These are phyloP conservation scores for Calocybe cyanea DNA, from an alignment of 768 basidiomycete genomes.

Conservation along the genomic window DNA sequence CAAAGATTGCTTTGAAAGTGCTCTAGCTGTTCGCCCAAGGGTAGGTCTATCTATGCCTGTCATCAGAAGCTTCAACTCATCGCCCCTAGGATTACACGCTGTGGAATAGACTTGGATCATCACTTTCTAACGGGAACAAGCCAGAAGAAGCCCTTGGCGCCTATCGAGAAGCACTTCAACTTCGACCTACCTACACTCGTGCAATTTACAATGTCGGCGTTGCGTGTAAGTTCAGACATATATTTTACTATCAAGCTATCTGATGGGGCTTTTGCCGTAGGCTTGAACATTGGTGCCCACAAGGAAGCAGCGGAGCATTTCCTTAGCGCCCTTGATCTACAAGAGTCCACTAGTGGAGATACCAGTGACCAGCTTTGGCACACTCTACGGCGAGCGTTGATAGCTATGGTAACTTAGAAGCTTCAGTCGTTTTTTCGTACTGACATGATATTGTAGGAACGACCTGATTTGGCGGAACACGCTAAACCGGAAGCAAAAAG, in stretches of 20 bases:
- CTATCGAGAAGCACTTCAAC: conserved; percentile 84
- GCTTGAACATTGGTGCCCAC: conserved; percentile 92
- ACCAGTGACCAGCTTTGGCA: conserved; percentile 87
- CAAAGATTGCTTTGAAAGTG: conserved; percentile 92
- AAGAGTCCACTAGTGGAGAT: conserved; percentile 63
- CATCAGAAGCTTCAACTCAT: not conserved
- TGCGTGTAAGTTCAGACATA: conserved; percentile 67
- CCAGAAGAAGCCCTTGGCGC: conserved; percentile 92
- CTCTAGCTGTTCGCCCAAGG: conserved; percentile 73
- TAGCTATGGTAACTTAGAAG: conserved; percentile 62
- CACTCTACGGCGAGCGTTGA: conserved; percentile 78
- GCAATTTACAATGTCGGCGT: conserved; percentile 98
- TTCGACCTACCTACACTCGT: conserved; percentile 93
- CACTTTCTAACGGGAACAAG: conserved; percentile 88
- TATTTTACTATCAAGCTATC: conserved; percentile 4
- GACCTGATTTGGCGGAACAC: conserved; percentile 75
- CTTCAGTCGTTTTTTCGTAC: not conserved
- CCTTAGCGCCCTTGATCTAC: conserved; percentile 76
- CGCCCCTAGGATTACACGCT: conserved; percentile 78
- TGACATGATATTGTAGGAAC: conserved; percentile 49
- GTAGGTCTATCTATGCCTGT: conserved; percentile 26
- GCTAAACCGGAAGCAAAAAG: conserved; percentile 60
- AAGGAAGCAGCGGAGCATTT: conserved; percentile 97
- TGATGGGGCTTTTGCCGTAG: conserved; percentile 35
- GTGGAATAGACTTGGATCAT: conserved; percentile 96